Percentiles rank a stretch among this genome's conserved stretches.
Evolutionary conservation across 208 protist species (phyloP).

Genomic region (Crithidia bombi): DNA sequence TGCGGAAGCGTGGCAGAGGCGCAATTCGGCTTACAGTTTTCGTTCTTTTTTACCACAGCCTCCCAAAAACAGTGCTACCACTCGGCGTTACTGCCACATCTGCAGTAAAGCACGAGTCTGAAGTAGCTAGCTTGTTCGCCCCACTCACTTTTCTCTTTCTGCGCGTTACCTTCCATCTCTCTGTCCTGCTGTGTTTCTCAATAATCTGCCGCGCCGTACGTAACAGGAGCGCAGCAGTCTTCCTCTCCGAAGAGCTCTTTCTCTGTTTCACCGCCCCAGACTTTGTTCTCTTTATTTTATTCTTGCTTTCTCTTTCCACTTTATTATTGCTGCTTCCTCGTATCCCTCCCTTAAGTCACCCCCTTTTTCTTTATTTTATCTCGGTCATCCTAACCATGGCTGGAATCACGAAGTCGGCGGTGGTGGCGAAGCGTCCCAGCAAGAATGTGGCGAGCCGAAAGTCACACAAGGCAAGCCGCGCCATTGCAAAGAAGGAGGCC

Average conservation of each 20-base stretch:
- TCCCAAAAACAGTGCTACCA: neutral
- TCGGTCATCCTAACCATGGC: slow-evolving; percentile 39
- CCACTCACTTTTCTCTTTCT: slow-evolving; percentile 6
- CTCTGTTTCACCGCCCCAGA: neutral
- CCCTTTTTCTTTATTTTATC: slow-evolving; percentile 2
- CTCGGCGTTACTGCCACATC: too few relatives aligned
- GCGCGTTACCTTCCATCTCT: neutral
- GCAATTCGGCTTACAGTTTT: neutral
- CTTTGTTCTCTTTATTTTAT: slow-evolving; percentile 9
- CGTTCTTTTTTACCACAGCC: slow-evolving; percentile 12
- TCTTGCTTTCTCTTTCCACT: neutral
- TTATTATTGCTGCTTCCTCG: too few relatives aligned
- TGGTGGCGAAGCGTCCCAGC: slow-evolving; percentile 65
- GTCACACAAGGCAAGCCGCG: slow-evolving; percentile 71
- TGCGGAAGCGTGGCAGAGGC: neutral
- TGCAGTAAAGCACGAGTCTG: too few relatives aligned
- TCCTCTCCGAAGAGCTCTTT: neutral
- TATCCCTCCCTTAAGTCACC: too few relatives aligned
- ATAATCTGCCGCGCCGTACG: too few relatives aligned
- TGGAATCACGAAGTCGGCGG: slow-evolving; percentile 52
- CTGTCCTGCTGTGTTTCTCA: slow-evolving; percentile 11
- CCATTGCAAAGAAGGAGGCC: slow-evolving; percentile 72
- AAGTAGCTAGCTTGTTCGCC: too few relatives aligned
- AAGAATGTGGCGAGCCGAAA: slow-evolving; percentile 83
- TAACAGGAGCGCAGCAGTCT: neutral